A percentile compares a stretch with the other conserved stretches of the same genome.
These are phyloP conservation scores for Gyrodon lividus DNA, from an alignment of 768 basidiomycete species.

Conservation along the genomic window DNA sequence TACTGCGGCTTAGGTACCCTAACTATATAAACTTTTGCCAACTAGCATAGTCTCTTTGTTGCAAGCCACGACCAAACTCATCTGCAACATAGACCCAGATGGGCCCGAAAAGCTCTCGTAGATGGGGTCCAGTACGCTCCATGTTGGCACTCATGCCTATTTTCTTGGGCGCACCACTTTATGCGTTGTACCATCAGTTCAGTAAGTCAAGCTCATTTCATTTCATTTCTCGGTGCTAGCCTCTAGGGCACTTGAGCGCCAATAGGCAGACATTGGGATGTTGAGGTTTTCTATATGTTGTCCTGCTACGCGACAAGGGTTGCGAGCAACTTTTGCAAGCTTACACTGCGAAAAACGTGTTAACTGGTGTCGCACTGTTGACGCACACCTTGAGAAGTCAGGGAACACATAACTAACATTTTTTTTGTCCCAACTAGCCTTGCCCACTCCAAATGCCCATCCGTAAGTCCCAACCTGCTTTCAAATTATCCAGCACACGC, in stretches of 20 bases:
- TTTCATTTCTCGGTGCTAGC: not conserved
- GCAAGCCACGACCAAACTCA: not conserved
- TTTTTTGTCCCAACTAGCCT: conserved; percentile 35
- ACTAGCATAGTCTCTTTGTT: no score
- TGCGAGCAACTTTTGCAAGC: no score
- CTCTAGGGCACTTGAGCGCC: not conserved
- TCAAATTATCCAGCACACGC: not conserved
- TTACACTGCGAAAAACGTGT: no score
- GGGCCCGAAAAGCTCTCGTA: conserved; percentile 6
- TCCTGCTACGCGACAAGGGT: no score
- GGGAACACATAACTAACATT: conserved; percentile 4
- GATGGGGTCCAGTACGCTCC: conserved; percentile 63
- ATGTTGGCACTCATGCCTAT: conserved; percentile 54
- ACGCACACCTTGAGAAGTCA: not conserved
- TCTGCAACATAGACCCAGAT: conserved; percentile 1
- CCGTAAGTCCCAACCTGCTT: conserved; percentile 38
- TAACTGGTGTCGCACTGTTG: not conserved
- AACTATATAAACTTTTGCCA: no score
- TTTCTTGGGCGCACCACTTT: conserved; percentile 47
- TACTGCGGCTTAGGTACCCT: no score
- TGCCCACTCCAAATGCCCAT: conserved; percentile 54
- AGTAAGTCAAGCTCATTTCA: conserved; percentile 33
- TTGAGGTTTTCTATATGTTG: not conserved
- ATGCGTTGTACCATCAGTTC: conserved; percentile 49
- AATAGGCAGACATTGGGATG: not conserved